Evolutionary conservation across 306 rosid species (phyloP).

Genomic region (Lathyrus tuberosus): DNA sequence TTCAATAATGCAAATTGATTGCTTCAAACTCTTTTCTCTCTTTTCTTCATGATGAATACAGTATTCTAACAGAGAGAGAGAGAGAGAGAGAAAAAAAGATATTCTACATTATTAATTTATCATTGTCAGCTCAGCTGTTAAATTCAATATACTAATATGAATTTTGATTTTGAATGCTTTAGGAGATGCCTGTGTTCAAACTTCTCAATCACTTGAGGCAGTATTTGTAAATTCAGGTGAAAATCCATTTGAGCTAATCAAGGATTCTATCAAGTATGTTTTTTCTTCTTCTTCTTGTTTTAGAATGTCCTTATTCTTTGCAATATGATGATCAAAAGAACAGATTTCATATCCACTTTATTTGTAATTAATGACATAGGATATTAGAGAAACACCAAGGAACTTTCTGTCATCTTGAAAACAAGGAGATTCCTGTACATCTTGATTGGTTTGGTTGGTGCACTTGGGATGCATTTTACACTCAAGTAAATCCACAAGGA

Average conservation of each 20-base stretch:
- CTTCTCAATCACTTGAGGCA: conserved; percentile 58
- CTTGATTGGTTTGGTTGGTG: conserved; percentile 89
- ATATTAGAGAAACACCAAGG: conserved; percentile 66
- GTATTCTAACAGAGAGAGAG: too few species aligned
- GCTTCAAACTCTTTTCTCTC: too few species aligned
- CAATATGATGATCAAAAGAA: neutral
- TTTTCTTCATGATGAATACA: too few species aligned
- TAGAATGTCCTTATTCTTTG: neutral
- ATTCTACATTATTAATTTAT: neutral
- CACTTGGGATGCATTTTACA: conserved; percentile 84
- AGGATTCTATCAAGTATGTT: conserved; percentile 61
- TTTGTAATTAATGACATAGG: conserved; percentile 42
- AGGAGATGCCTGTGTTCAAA: conserved; percentile 67
- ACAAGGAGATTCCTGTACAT: conserved; percentile 63
- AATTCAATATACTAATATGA: neutral
- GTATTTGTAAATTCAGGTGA: conserved; percentile 72
- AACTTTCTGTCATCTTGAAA: conserved; percentile 58
- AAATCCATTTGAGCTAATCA: conserved; percentile 65
- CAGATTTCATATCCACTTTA: neutral
- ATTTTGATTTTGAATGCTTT: conserved; percentile 19
- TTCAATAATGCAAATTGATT: too few species aligned
- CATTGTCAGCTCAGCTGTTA: neutral
- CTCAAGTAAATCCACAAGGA: conserved; percentile 61
- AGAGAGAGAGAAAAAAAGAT: too few species aligned
- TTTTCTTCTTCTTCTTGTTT: conserved; percentile 18